phyloP scores from a whole-genome alignment of 2,329 filamentous ascomycete species.

The Diaporthe sp. region DNA sequence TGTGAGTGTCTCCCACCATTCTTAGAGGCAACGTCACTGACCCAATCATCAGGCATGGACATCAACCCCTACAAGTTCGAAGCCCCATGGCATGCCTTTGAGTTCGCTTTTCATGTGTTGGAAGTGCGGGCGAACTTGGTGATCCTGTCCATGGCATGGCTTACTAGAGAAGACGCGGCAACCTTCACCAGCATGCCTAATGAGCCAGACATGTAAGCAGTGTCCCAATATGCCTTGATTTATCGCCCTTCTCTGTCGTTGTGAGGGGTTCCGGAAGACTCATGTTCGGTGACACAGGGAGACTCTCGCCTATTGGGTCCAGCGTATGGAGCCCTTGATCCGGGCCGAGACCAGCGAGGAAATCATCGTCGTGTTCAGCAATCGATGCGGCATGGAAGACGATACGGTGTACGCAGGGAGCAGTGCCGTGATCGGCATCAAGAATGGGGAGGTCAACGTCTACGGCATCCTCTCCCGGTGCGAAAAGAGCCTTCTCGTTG shows the following conservation, averaged over 20 bases:
- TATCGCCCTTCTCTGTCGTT: not conserved
- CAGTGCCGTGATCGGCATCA: constrained; percentile 77
- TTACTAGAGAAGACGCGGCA: constrained; percentile 68
- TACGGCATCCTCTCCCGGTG: constrained; percentile 80
- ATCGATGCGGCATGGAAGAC: constrained; percentile 77
- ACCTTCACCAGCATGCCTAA: constrained; percentile 61
- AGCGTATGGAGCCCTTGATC: constrained; percentile 76
- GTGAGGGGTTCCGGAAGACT: too few species aligned
- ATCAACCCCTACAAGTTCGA: constrained; percentile 70
- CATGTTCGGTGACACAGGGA: constrained; percentile 53
- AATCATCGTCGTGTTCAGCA: constrained; percentile 78
- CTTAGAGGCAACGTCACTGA: not conserved
- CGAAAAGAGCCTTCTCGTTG: constrained; percentile 76
- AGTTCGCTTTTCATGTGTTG: constrained; percentile 70
- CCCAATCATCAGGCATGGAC: constrained; percentile 63
- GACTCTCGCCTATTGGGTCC: constrained; percentile 82
- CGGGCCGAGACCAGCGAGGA: constrained; percentile 66
- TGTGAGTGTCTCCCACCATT: constrained; percentile 56
- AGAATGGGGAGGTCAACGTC: constrained; percentile 74
- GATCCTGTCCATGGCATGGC: constrained; percentile 84
- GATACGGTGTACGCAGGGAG: constrained; percentile 80
- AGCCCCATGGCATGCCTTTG: constrained; percentile 62
- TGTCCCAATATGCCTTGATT: not conserved
- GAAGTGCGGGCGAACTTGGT: constrained; percentile 71
- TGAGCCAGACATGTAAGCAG: constrained; percentile 70